These are phyloP conservation scores for Phaeoacremonium minimum DNA, from an alignment of 2,329 filamentous ascomycete species.

Conservation along the genomic window DNA sequence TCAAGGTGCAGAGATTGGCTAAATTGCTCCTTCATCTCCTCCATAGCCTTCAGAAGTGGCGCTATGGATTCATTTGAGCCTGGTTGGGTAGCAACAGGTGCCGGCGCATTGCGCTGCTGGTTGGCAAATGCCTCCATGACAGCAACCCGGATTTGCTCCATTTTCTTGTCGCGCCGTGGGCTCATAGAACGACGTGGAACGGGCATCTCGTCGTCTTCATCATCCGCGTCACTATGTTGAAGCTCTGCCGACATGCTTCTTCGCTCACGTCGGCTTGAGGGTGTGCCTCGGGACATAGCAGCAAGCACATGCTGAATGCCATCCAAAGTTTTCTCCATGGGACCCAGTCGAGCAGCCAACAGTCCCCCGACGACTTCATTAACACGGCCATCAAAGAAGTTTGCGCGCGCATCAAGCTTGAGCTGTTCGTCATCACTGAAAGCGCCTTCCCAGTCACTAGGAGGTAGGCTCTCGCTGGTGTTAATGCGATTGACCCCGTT, in stretches of 20 bases:
- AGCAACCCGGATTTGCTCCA: conserved; percentile 75
- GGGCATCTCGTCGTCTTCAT: conserved; percentile 75
- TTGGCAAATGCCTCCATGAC: conserved; percentile 69
- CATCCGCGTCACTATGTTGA: conserved; percentile 87
- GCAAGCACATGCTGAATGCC: conserved; percentile 69
- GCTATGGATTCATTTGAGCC: conserved; percentile 33
- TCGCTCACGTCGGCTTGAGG: conserved; percentile 53
- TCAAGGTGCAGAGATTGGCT: conserved; percentile 36
- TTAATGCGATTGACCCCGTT: conserved; percentile 64
- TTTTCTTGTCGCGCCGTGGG: conserved; percentile 69
- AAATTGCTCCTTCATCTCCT: conserved; percentile 56
- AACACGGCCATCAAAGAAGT: conserved; percentile 88
- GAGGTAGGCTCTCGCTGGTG: conserved; percentile 57
- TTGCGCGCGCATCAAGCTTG: conserved; percentile 75
- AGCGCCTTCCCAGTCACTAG: conserved; percentile 89
- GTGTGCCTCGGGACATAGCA: conserved; percentile 48
- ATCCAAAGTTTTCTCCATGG: conserved; percentile 74
- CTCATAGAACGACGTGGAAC: conserved; percentile 65
- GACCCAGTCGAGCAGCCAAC: conserved; percentile 71
- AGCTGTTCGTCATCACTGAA: conserved; percentile 79
- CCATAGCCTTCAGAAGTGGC: conserved; percentile 62
- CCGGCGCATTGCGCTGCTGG: conserved; percentile 40
- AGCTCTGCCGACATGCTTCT: conserved; percentile 70
- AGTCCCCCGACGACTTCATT: conserved; percentile 79
- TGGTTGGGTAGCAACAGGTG: conserved; percentile 18